Evolutionary conservation across 2,329 filamentous ascomycete species (phyloP).

Genomic region (Fusarium scirpi): DNA sequence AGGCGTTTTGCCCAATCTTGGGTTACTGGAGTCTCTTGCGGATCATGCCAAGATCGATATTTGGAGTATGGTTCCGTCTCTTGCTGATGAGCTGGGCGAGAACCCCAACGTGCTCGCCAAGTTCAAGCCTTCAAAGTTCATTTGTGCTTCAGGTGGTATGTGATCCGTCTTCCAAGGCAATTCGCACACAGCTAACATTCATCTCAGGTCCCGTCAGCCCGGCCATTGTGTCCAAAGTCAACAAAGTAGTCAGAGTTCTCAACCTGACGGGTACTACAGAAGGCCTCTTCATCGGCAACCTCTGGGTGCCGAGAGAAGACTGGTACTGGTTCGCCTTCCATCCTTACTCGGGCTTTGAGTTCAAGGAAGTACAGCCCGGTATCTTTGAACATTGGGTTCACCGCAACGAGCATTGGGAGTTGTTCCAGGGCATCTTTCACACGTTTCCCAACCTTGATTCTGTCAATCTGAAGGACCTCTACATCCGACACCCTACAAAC

Average conservation of each 20-base stretch:
- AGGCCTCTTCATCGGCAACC: slow-evolving; percentile 52
- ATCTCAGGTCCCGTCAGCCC: slow-evolving; percentile 45
- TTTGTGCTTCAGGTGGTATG: slow-evolving; percentile 47
- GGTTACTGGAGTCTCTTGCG: slow-evolving; percentile 50
- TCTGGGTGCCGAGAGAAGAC: slow-evolving; percentile 44
- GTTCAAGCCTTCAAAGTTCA: slow-evolving; percentile 50
- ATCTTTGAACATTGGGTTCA: slow-evolving; percentile 51
- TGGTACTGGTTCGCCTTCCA: slow-evolving; percentile 53
- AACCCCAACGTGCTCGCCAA: slow-evolving; percentile 49
- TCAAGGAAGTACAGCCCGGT: slow-evolving; percentile 48
- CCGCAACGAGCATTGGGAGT: slow-evolving; percentile 44
- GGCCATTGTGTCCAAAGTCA: slow-evolving; percentile 46
- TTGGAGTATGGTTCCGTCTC: slow-evolving; percentile 54
- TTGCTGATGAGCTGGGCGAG: slow-evolving; percentile 52
- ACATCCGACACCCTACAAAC: slow-evolving; percentile 46
- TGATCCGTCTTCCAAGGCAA: too few species aligned
- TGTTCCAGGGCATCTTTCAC: slow-evolving; percentile 47
- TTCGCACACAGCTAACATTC: not conserved
- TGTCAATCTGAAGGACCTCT: slow-evolving; percentile 50
- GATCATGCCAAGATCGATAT: slow-evolving; percentile 53
- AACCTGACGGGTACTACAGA: slow-evolving; percentile 53
- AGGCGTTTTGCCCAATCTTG: slow-evolving; percentile 52
- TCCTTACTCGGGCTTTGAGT: slow-evolving; percentile 52
- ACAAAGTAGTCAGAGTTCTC: slow-evolving; percentile 49
- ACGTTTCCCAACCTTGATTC: slow-evolving; percentile 47